A percentile compares a stretch with the other conserved stretches of the same genome.
phyloP scores from a whole-genome alignment of 345 rosid genomes.

The Corchorus capsularis region DNA sequence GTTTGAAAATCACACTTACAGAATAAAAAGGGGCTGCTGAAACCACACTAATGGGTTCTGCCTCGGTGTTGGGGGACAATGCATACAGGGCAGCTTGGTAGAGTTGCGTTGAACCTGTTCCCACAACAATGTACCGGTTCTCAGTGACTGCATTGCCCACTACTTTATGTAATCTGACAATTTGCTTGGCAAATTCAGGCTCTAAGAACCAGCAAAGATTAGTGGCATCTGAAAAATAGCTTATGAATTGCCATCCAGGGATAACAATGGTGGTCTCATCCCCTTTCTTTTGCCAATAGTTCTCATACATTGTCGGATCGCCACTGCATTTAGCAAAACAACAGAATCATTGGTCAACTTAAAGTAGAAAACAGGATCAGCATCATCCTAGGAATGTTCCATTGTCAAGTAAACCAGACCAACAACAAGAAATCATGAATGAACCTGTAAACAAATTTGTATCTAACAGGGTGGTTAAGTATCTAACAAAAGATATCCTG shows the following conservation, averaged over 20 bases:
- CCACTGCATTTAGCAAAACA: slow-evolving; percentile 54
- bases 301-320: slow-evolving; percentile 89
- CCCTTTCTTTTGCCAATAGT: slow-evolving; percentile 68
- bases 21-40: slow-evolving; percentile 83
- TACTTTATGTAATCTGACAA: slow-evolving; percentile 60
- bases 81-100: slow-evolving; percentile 87
- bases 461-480: not conserved
- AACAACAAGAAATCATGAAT: not conserved
- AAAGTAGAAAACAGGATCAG: not conserved
- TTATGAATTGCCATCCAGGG: slow-evolving; percentile 84
- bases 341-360: not conserved
- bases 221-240: slow-evolving; percentile 74
- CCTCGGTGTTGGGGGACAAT: slow-evolving; percentile 53
- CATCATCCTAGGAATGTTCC: not conserved
- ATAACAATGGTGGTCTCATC: slow-evolving; percentile 71
- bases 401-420: not conserved
- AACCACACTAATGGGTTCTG: slow-evolving; percentile 69
- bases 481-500: not conserved
- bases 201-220: slow-evolving; percentile 91
- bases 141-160: slow-evolving; percentile 86
- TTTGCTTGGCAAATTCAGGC: slow-evolving; percentile 64
- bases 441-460: not conserved
- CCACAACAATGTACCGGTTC: slow-evolving; percentile 70
- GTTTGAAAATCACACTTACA: slow-evolving; percentile 44
- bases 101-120: slow-evolving; percentile 92